Evolutionary conservation across 1,284 basidiomycete genomes (phyloP).

Genomic region (Ganoderma leucocontextum): DNA sequence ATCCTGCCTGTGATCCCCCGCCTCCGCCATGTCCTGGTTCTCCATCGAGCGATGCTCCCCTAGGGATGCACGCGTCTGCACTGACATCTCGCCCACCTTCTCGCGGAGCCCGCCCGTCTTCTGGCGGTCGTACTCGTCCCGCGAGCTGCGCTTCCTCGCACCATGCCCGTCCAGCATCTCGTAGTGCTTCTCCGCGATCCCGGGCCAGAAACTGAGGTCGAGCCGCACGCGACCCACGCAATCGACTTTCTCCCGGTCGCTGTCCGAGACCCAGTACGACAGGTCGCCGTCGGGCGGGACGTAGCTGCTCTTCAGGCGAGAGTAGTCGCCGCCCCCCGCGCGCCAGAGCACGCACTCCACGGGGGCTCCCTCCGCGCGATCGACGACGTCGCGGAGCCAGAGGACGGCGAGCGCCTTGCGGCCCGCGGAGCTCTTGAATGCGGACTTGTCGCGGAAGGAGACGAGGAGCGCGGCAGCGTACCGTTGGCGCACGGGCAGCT

Average conservation of each 20-base stretch:
- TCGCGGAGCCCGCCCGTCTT: constrained; percentile 51
- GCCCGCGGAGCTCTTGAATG: constrained; percentile 44
- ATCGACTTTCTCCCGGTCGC: constrained; percentile 54
- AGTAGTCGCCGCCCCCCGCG: constrained; percentile 45
- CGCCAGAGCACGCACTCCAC: constrained; percentile 50
- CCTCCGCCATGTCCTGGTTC: constrained; percentile 25
- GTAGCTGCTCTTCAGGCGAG: constrained; percentile 62
- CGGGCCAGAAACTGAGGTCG: constrained; percentile 40
- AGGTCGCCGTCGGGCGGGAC: constrained; percentile 63
- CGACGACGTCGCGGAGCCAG: constrained; percentile 66
- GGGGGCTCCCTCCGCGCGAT: constrained; percentile 49
- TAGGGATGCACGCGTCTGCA: constrained; percentile 12
- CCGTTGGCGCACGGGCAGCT: constrained; percentile 66
- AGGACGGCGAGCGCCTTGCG: constrained; percentile 66
- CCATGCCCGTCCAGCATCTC: constrained; percentile 41
- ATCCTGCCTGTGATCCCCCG: constrained; percentile 16
- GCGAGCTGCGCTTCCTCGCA: constrained; percentile 39
- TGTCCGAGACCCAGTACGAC: constrained; percentile 47
- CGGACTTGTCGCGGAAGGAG: constrained; percentile 57
- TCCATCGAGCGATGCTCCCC: constrained; percentile 24
- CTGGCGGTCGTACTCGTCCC: constrained; percentile 47
- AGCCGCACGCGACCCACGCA: constrained; percentile 43
- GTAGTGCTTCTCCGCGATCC: constrained; percentile 49
- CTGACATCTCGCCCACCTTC: constrained; percentile 36
- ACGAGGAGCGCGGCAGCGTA: constrained; percentile 65